These are phyloP conservation scores for Colletotrichum nymphaeae DNA, from an alignment of 2,329 filamentous ascomycete species.

Conservation along the genomic window DNA sequence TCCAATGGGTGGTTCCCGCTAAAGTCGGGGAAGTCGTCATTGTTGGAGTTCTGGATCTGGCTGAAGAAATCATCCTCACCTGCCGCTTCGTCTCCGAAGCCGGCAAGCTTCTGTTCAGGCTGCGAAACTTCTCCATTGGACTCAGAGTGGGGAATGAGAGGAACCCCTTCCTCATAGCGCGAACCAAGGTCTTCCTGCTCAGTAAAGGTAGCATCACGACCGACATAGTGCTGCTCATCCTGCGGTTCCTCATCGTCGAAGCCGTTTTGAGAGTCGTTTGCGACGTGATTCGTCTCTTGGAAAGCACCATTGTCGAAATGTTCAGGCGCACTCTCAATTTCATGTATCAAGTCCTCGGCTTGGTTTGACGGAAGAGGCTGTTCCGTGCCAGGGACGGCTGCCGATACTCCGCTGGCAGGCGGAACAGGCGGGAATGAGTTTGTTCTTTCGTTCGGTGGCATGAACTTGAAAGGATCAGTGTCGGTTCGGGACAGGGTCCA, in stretches of 20 bases:
- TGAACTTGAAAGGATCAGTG: conserved; percentile 69
- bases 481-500: conserved; percentile 64
- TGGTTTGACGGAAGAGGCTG: conserved; percentile 61
- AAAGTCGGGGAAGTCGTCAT: conserved; percentile 41
- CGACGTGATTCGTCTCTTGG: conserved; percentile 13
- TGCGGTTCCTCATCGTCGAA: conserved; percentile 17
- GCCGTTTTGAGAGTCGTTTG: conserved; percentile 39
- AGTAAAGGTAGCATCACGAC: conserved; percentile 54
- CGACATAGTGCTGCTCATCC: conserved; percentile 50
- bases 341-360: conserved; percentile 64
- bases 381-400: conserved; percentile 39
- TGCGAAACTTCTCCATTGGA: conserved; percentile 41
- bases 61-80: conserved; percentile 73
- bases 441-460: conserved; percentile 67
- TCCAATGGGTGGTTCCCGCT: conserved; percentile 56
- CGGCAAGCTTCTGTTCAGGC: conserved; percentile 4
- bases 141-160: conserved; percentile 62
- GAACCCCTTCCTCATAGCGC: conserved; percentile 77
- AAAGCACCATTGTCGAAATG: conserved; percentile 54
- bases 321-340: conserved; percentile 59
- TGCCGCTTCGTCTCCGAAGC: conserved; percentile 57
- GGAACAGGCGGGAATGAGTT: conserved; percentile 74
- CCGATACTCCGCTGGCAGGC: conserved; percentile 41
- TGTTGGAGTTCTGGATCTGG: conserved; percentile 54
- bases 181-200: conserved; percentile 62